Base-by-base conservation (phyloP, 2,329 filamentous ascomycete species). In the Furcasterigmium sp. region DNA sequence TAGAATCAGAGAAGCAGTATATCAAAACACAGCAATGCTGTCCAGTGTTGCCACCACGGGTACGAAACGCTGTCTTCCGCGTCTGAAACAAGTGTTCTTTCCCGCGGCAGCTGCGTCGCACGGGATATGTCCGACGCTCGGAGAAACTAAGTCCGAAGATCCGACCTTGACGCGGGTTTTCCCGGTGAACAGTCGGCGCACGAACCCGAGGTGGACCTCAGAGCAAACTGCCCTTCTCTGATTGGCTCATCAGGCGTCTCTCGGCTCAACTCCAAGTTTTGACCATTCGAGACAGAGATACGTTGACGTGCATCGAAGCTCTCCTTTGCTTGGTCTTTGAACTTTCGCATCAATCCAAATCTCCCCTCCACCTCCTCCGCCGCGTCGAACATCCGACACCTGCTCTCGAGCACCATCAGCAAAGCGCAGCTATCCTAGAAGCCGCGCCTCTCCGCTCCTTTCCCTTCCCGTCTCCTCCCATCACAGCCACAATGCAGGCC, bases 401-500 rank as follows among this genome's bases (percentile, higher is more conserved):
- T 50, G 36, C 39, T 48, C 47, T 44, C n/a, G 13, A 37, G 20
- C 30, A 15, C 28, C 34, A 30, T 32, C 36, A 19, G 21, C 17
- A 13, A 8, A 37, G 36, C 36, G 36, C 36, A 38, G 36, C 36
- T 38, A n/a, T 23, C 19, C 32, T 18, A 18, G 15, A 17, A 38
- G 35, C 41, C 18, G 23, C 21, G 20, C 30, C 37, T 38, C 37
- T 45, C 36, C 32, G 20, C 30, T 26, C 23, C 23, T 39, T 36
- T 25, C 45, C 37, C 43, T 44, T n/a, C 44, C 26, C 41, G 48
- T 39, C 44, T 39, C 42, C 37, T 8, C 30, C 32, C 43, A 46
- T 44, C 44, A 47, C 21, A 41, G 38, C 46, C 70, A 82, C 63
- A 60, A 95, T 95, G 91, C 89, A 94, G 80, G 85, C 88, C 61